Conservation (phyloP, 2,329 filamentous ascomycete species). For the Neoascochyta sp. region DNA sequence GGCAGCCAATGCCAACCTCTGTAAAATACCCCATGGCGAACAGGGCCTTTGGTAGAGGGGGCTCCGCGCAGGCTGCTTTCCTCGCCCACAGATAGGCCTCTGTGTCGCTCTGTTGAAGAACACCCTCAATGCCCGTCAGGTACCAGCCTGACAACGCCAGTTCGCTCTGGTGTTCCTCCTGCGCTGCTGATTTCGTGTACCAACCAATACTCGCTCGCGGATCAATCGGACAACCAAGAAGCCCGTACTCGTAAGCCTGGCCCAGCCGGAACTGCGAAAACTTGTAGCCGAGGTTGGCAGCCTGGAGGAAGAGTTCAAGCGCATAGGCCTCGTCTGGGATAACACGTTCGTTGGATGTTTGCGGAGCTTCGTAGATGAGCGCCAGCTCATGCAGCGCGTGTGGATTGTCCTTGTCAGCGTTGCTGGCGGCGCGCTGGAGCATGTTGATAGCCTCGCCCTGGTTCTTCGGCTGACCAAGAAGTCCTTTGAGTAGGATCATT, state of each 20-base stretch:
- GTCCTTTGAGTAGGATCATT: constrained; percentile 89
- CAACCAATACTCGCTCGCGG: constrained; percentile 82
- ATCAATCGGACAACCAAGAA: constrained; percentile 78
- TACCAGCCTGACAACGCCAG: constrained; percentile 66
- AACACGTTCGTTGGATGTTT: constrained; percentile 59
- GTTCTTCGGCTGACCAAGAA: constrained; percentile 82
- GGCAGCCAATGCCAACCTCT: constrained; percentile 86
- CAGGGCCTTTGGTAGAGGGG: constrained; percentile 78
- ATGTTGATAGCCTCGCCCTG: constrained; percentile 82
- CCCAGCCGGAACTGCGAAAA: constrained; percentile 90
- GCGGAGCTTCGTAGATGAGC: constrained; percentile 59
- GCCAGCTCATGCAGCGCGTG: constrained; percentile 89
- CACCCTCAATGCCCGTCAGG: constrained; percentile 81
- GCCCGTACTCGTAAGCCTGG: constrained; percentile 82
- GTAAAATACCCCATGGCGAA: constrained; percentile 99
- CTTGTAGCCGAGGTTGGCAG: constrained; percentile 87
- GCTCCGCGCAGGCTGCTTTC: constrained; percentile 81
- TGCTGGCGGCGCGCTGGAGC: constrained; percentile 89
- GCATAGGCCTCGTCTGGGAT: constrained; percentile 80
- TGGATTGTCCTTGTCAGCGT: constrained; percentile 83
- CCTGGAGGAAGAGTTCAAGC: constrained; percentile 75
- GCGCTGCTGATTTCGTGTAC: constrained; percentile 87
- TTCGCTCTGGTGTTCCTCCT: constrained; percentile 92
- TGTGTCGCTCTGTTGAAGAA: constrained; percentile 86
- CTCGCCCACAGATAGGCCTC: constrained; percentile 97